phyloP scores from a whole-genome alignment of 768 basidiomycete genomes.

The Mycena venus region DNA sequence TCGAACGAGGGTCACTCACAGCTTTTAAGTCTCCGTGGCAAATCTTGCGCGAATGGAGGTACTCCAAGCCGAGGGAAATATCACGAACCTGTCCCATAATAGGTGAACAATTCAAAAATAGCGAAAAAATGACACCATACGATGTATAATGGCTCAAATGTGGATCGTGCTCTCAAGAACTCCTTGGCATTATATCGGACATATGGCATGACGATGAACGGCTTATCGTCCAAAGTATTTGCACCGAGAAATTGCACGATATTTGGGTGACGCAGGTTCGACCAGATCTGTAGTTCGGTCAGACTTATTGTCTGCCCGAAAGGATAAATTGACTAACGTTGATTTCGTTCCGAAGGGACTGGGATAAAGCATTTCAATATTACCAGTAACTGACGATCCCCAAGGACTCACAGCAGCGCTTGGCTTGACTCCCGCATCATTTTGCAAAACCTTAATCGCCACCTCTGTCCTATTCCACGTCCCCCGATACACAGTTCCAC shows the following conservation, averaged over 20 bases:
- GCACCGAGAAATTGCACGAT: background rate
- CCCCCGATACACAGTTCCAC: slow-evolving; percentile 29
- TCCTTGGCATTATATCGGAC: background rate
- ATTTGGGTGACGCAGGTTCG: background rate
- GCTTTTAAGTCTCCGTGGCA: background rate
- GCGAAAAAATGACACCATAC: background rate
- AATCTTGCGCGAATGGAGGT: background rate
- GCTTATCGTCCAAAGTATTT: background rate
- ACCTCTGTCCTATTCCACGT: slow-evolving; percentile 35
- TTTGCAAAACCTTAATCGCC: no score
- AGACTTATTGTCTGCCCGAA: no score
- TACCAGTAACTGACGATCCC: no score
- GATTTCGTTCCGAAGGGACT: no score
- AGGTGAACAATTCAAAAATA: background rate
- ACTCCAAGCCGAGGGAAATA: background rate
- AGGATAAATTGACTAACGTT: no score
- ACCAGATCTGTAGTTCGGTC: no score
- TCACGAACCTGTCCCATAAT: background rate
- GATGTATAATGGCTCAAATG: background rate
- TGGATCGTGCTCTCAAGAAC: background rate
- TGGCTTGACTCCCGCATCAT: no score
- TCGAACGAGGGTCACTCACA: no score
- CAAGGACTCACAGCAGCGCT: slow-evolving; percentile 9
- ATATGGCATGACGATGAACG: background rate
- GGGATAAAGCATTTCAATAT: no score